phyloP scores from a whole-genome alignment of 768 basidiomycete species.

The Aureoboletus auriporus region DNA sequence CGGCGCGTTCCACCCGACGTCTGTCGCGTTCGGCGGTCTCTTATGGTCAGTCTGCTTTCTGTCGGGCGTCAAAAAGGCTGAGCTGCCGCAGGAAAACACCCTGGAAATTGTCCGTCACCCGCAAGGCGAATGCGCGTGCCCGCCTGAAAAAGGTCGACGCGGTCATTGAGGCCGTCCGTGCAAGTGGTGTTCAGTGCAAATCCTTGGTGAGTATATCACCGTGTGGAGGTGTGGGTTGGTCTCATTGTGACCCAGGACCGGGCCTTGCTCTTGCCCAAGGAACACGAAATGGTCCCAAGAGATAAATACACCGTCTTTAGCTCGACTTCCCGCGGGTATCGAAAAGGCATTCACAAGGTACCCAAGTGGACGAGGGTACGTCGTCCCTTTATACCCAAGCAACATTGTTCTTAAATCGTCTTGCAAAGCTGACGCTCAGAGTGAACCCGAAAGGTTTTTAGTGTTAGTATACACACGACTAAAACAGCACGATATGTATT shows the following conservation, averaged over 20 bases:
- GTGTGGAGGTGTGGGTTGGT: background rate
- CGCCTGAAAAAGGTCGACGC: conserved; percentile 90
- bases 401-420: conserved; percentile 4
- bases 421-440: conserved; percentile 69
- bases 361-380: conserved; percentile 95
- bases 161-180: conserved; percentile 84
- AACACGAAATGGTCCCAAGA: conserved; percentile 85
- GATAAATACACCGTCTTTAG: conserved; percentile 97
- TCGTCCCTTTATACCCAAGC: conserved; percentile 6
- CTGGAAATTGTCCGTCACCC: conserved; percentile 86
- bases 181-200: conserved; percentile 74
- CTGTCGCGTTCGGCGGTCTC: conserved; percentile 68
- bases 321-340: conserved; percentile 64
- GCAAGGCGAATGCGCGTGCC: conserved; percentile 88
- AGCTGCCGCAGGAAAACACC: conserved; percentile 75
- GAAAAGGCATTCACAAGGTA: conserved; percentile 94
- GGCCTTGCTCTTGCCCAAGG: conserved; percentile 84
- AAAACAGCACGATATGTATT: conserved; percentile 80
- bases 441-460: conserved; percentile 93
- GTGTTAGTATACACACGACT: conserved; percentile 16
- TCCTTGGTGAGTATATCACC: conserved; percentile 57
- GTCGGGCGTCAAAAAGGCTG: background rate
- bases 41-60: conserved; percentile 57
- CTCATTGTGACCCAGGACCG: conserved; percentile 42
- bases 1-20: conserved; percentile 76